Evolutionary conservation across 805 yeast species (phyloP).

Genomic region (Ogataea nakhonphanomensis): DNA sequence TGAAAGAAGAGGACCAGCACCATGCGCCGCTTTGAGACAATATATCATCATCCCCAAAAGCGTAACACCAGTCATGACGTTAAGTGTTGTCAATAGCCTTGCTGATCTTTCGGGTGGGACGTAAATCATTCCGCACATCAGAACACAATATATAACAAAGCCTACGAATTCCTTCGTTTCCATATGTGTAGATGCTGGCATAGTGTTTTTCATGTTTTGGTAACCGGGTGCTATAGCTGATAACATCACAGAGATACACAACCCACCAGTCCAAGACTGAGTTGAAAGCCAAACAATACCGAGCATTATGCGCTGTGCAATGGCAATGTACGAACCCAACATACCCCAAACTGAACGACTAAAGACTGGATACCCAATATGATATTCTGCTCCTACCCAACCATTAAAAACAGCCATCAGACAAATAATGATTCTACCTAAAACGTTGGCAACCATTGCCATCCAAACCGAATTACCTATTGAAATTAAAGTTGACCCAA

Average conservation of each 20-base stretch:
- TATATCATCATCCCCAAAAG: constrained; percentile 24
- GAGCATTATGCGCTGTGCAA: constrained; percentile 41
- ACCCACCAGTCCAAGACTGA: constrained; percentile 48
- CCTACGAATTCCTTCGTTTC: constrained; percentile 42
- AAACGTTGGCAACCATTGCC: constrained; percentile 40
- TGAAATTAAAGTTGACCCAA: constrained; percentile 20
- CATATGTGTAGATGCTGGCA: constrained; percentile 29
- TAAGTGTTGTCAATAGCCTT: constrained; percentile 21
- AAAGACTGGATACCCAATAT: constrained; percentile 46
- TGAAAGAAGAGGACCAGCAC: constrained; percentile 27
- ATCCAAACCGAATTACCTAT: constrained; percentile 31
- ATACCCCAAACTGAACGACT: constrained; percentile 45
- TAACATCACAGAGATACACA: constrained; percentile 37
- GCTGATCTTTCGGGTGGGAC: constrained; percentile 32
- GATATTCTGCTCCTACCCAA: constrained; percentile 48
- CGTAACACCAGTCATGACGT: constrained; percentile 24
- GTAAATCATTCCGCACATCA: constrained; percentile 25
- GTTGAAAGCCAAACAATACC: constrained; percentile 45
- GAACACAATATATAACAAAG: constrained; percentile 41
- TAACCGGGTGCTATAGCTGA: constrained; percentile 38
- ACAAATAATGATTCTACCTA: constrained; percentile 47
- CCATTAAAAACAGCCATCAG: constrained; percentile 44
- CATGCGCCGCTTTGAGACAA: constrained; percentile 30
- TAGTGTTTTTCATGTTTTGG: constrained; percentile 22
- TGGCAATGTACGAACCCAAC: constrained; percentile 41